Percentiles rank a stretch among this genome's conserved stretches.
Evolutionary conservation across 2,329 filamentous ascomycete genomes (phyloP).

Genomic region (Sarocladium kiliense): DNA sequence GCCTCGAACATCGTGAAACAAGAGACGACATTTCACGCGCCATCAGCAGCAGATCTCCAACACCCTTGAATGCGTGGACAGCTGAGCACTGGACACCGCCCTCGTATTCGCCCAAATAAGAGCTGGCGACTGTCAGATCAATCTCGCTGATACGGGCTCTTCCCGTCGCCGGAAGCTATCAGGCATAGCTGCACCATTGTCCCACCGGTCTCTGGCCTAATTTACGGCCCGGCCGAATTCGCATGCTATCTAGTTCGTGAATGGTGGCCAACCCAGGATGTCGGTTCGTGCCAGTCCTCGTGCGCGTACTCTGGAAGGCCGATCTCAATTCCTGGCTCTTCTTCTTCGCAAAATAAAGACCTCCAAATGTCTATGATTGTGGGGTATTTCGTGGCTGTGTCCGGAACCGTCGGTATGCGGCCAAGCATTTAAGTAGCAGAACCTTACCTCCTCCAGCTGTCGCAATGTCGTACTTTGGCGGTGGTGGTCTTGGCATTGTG

Average conservation of each 20-base stretch:
- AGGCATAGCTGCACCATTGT: too few species aligned
- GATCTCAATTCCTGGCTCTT: too few species aligned
- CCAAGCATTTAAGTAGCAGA: background rate
- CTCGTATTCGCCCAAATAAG: background rate
- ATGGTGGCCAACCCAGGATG: too few species aligned
- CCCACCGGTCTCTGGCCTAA: too few species aligned
- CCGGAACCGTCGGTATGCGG: slow-evolving; percentile 7
- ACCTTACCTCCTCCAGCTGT: background rate
- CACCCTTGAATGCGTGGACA: background rate
- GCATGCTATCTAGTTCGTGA: too few species aligned
- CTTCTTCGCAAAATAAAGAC: too few species aligned
- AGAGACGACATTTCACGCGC: background rate
- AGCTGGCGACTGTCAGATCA: background rate
- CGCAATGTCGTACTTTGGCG: background rate
- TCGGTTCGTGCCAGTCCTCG: too few species aligned
- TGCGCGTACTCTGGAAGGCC: too few species aligned
- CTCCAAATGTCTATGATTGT: background rate
- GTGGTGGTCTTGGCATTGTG: background rate
- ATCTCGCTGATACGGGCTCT: background rate
- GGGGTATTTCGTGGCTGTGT: slow-evolving; percentile 4
- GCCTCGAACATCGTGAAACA: slow-evolving; percentile 7
- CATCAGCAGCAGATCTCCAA: background rate
- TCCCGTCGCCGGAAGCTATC: background rate
- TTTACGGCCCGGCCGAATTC: background rate
- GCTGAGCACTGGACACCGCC: background rate